These are phyloP conservation scores for Rubia peregrina DNA, from an alignment of 305 asterid genomes.

Conservation along the genomic window DNA sequence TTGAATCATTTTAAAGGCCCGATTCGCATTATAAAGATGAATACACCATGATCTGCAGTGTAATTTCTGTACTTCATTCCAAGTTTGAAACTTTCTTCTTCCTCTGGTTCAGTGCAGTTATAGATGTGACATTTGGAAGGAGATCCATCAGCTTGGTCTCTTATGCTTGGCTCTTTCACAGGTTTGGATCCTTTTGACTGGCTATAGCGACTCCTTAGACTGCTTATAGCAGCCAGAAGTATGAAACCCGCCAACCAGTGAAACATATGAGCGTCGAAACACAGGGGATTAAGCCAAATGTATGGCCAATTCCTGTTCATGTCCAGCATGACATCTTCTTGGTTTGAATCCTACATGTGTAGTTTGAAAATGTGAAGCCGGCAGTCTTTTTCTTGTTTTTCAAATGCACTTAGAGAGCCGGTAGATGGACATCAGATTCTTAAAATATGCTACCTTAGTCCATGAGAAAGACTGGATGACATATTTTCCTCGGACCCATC, in stretches of 20 bases:
- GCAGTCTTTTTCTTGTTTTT: neutral
- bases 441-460: neutral
- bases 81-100: neutral
- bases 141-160: neutral
- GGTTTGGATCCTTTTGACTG: neutral
- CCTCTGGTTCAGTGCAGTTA: neutral
- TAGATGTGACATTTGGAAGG: slow-evolving; percentile 10
- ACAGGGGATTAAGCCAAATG: neutral
- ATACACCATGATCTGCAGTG: neutral
- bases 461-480: neutral
- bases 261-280: neutral
- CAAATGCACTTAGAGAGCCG: neutral
- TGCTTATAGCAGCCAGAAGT: neutral
- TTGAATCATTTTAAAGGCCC: neutral
- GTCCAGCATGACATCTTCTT: neutral
- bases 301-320: neutral
- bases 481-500: slow-evolving; percentile 3
- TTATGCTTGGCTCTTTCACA: neutral
- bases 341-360: neutral
- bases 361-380: slow-evolving; percentile 10
- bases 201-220: neutral
- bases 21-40: neutral
- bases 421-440: slow-evolving; percentile 7
- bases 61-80: neutral
- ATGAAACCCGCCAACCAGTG: neutral